These are phyloP conservation scores for Colletotrichum sp. DNA, from an alignment of 2,329 filamentous ascomycete species.

Conservation along the genomic window DNA sequence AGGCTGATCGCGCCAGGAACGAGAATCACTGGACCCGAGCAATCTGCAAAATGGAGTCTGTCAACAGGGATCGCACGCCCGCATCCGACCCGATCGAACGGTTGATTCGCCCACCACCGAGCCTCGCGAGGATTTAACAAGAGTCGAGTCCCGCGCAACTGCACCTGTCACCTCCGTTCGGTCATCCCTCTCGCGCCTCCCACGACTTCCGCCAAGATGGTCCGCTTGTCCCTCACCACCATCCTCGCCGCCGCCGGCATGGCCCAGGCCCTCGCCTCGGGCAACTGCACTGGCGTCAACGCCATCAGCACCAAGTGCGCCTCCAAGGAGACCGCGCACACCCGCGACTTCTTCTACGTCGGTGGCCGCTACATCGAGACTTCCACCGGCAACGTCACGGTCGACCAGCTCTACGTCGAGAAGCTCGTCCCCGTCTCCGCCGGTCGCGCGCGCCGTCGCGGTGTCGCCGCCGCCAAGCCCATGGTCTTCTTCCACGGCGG, in stretches of 20 bases:
- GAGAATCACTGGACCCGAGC: background rate
- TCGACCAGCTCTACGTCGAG: constrained; percentile 60
- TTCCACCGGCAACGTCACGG: constrained; percentile 30
- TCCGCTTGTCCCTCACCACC: background rate
- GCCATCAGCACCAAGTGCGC: constrained; percentile 17
- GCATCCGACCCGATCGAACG: background rate
- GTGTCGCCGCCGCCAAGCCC: background rate
- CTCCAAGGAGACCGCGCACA: constrained; percentile 21
- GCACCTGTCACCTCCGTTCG: background rate
- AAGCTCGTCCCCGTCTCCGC: constrained; percentile 37
- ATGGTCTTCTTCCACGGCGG: constrained; percentile 19
- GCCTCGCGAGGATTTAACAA: background rate
- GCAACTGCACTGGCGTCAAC: constrained; percentile 9
- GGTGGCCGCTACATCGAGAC: constrained; percentile 38
- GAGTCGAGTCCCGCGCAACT: background rate
- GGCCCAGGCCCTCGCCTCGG: background rate
- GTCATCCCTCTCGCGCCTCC: background rate
- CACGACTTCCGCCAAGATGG: background rate
- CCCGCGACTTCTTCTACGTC: constrained; percentile 37
- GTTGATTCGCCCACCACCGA: background rate
- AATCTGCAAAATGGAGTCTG: background rate
- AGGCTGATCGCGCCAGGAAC: background rate
- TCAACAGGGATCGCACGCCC: background rate
- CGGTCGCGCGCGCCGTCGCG: background rate
- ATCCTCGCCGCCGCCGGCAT: background rate